Evolutionary conservation across 2,329 filamentous ascomycete species (phyloP).

Genomic region (Arthrobotrys sinensis): DNA sequence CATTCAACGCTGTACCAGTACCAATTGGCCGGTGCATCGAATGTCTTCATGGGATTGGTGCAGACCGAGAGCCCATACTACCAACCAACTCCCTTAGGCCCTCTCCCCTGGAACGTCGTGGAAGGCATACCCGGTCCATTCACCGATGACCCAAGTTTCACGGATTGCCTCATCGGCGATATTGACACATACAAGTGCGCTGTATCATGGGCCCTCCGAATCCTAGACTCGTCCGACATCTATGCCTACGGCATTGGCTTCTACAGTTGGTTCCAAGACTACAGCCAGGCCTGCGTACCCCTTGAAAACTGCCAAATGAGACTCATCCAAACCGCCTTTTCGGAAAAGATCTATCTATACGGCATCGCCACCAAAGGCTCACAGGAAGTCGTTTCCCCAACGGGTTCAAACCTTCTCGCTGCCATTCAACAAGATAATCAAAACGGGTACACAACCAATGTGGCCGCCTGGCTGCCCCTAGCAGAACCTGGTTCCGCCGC

Average conservation of each 20-base stretch:
- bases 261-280: constrained; percentile 65
- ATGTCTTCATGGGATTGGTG: constrained; percentile 76
- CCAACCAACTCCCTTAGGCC: constrained; percentile 67
- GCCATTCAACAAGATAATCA: constrained; percentile 19
- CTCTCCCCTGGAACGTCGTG: constrained; percentile 65
- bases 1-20: constrained; percentile 81
- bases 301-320: constrained; percentile 68
- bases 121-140: background rate
- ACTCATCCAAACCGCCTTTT: constrained; percentile 65
- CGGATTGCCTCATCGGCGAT: constrained; percentile 62
- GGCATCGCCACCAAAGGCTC: constrained; percentile 58
- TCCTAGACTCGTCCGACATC: constrained; percentile 61
- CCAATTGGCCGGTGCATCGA: constrained; percentile 74
- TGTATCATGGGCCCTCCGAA: constrained; percentile 66
- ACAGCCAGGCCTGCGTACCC: constrained; percentile 34
- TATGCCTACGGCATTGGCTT: constrained; percentile 59
- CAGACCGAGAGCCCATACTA: constrained; percentile 82
- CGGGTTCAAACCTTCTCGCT: background rate
- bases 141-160: constrained; percentile 68
- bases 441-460: constrained; percentile 32
- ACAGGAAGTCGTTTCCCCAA: constrained; percentile 61
- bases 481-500: constrained; percentile 14
- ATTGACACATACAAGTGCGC: constrained; percentile 63
- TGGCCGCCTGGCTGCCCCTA: constrained; percentile 27
- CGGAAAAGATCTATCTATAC: constrained; percentile 62